A percentile compares a stretch with the other conserved stretches of the same genome.
These are phyloP conservation scores for Symbiodinium pilosum DNA, from an alignment of 73 alveolate genomes.

Conservation along the genomic window DNA sequence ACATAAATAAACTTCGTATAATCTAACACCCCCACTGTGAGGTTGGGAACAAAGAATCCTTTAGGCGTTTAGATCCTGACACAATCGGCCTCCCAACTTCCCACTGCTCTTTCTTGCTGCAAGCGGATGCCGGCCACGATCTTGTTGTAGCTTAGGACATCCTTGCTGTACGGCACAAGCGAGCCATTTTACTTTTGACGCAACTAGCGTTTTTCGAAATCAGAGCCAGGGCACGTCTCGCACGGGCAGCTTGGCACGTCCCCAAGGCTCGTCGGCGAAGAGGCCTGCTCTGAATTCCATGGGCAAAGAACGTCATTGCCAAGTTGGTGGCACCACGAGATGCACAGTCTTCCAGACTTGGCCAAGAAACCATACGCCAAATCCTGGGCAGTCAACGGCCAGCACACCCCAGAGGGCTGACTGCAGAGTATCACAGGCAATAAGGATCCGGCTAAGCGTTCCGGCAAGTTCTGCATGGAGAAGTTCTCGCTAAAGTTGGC, in stretches of 20 bases:
- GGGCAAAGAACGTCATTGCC: no score
- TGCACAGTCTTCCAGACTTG: neutral
- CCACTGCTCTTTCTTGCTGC: constrained; percentile 51
- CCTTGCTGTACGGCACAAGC: neutral
- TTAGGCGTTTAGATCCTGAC: no score
- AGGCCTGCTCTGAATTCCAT: no score
- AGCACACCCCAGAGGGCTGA: neutral
- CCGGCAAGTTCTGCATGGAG: constrained; percentile 29
- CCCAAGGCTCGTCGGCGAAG: constrained; percentile 87
- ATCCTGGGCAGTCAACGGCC: no score
- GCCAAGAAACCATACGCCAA: constrained; percentile 38
- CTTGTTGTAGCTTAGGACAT: constrained; percentile 34
- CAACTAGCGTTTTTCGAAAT: neutral
- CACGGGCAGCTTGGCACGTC: constrained; percentile 23
- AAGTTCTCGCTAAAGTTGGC: neutral
- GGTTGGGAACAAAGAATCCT: no score
- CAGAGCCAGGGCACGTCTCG: constrained; percentile 23
- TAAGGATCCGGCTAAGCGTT: neutral
- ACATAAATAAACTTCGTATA: no score
- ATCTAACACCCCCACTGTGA: no score
- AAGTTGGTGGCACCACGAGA: no score
- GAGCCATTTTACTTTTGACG: neutral
- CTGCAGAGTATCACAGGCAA: neutral
- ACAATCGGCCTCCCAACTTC: constrained; percentile 58
- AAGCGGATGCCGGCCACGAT: constrained; percentile 68